Percentiles rank a stretch among this genome's conserved stretches.
Conservation (phyloP, 768 basidiomycete genomes). For the Cystofilobasidium macerans region DNA sequence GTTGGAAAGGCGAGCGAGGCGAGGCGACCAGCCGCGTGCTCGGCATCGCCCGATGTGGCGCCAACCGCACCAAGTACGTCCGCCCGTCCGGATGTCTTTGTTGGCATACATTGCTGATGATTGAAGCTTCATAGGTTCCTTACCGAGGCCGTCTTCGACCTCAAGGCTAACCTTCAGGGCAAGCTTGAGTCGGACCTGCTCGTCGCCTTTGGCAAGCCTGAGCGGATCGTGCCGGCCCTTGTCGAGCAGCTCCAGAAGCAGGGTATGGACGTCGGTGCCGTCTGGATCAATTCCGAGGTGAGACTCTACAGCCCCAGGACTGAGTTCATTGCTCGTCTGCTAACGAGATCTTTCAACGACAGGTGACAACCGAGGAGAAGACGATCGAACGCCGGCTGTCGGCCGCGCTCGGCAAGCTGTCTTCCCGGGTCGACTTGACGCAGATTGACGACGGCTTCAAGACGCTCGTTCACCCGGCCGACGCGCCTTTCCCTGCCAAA, state of each 20-base stretch:
- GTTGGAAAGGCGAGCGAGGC: slow-evolving; percentile 21
- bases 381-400: slow-evolving; percentile 27
- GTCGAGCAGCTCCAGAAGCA: slow-evolving; percentile 32
- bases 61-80: slow-evolving; percentile 23
- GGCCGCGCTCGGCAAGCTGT: background rate
- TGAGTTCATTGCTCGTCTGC: slow-evolving; percentile 26
- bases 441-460: slow-evolving; percentile 31
- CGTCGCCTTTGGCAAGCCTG: slow-evolving; percentile 40
- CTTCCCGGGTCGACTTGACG: slow-evolving; percentile 17
- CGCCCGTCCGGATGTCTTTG: background rate
- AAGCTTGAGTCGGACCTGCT: slow-evolving; percentile 35
- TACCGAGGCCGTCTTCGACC: slow-evolving; percentile 37
- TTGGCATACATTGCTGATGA: background rate
- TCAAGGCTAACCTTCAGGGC: slow-evolving; percentile 32
- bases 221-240: slow-evolving; percentile 36
- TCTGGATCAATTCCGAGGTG: slow-evolving; percentile 39
- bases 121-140: slow-evolving; percentile 31
- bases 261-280: slow-evolving; percentile 34
- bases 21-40: slow-evolving; percentile 14
- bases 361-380: slow-evolving; percentile 29
- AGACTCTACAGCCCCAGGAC: slow-evolving; percentile 12
- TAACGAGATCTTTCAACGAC: slow-evolving; percentile 20
- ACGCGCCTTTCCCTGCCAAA: slow-evolving; percentile 37
- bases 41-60: slow-evolving; percentile 14
- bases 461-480: slow-evolving; percentile 34